These are phyloP conservation scores for Pulveroboletus sp. DNA, from an alignment of 768 basidiomycete genomes.

Conservation along the genomic window DNA sequence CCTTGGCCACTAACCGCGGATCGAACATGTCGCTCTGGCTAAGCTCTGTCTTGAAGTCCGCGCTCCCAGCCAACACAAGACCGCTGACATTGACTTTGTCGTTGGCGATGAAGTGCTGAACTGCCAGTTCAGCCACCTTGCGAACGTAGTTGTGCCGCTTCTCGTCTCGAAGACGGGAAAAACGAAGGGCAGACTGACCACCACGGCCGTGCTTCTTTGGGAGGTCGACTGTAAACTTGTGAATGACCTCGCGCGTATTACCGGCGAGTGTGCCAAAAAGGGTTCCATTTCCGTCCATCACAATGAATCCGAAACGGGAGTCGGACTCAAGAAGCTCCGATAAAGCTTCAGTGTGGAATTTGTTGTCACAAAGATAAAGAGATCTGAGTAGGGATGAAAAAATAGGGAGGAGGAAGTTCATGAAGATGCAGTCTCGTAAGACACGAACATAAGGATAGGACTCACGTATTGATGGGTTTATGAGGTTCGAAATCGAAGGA, in stretches of 20 bases:
- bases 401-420: neutral
- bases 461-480: slow-evolving; percentile 97
- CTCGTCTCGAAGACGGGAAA: slow-evolving; percentile 98
- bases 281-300: slow-evolving; percentile 98
- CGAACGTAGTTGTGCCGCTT: slow-evolving; percentile 99
- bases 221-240: slow-evolving; percentile 98
- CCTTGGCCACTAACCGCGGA: slow-evolving; percentile 76
- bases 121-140: slow-evolving; percentile 95
- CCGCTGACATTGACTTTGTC: slow-evolving; percentile 99
- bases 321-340: slow-evolving; percentile 96
- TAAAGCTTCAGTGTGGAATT: slow-evolving; percentile 97
- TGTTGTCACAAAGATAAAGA: slow-evolving; percentile 98
- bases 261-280: slow-evolving; percentile 95
- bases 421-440: neutral
- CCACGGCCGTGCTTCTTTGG: slow-evolving; percentile 99
- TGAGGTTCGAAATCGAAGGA: slow-evolving; percentile 98
- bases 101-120: slow-evolving; percentile 95
- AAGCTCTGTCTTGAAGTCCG: slow-evolving; percentile 98
- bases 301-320: slow-evolving; percentile 97
- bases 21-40: slow-evolving; percentile 97
- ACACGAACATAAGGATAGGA: slow-evolving; percentile 8
- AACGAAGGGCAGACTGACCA: slow-evolving; percentile 99
- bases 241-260: slow-evolving; percentile 94
- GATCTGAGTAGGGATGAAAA: slow-evolving; percentile 50
- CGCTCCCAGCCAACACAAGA: slow-evolving; percentile 91